A percentile compares a stretch with the other conserved stretches of the same genome.
Evolutionary conservation across 2,329 filamentous ascomycete genomes (phyloP).

Genomic region (Talaromyces sp.): DNA sequence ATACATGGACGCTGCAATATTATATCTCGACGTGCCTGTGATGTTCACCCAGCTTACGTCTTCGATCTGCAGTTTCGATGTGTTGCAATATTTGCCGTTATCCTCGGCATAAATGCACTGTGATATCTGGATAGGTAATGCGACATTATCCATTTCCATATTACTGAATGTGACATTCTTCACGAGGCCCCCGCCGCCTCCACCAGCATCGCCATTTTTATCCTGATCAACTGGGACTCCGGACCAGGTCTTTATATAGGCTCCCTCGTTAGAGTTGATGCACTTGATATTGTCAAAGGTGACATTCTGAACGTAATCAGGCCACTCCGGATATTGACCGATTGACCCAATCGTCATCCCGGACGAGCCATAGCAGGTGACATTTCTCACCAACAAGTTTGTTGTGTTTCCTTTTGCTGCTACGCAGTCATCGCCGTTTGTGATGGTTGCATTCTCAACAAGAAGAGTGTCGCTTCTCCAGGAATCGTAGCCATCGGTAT

Average conservation of each 20-base stretch:
- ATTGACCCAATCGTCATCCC: constrained; percentile 38
- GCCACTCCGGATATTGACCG: constrained; percentile 32
- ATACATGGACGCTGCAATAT: constrained; percentile 45
- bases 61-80: constrained; percentile 34
- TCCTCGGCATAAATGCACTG: constrained; percentile 20
- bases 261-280: constrained; percentile 17
- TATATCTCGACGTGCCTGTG: constrained; percentile 46
- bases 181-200: constrained; percentile 18
- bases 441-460: constrained; percentile 44
- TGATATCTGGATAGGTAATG: constrained; percentile 21
- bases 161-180: constrained; percentile 21
- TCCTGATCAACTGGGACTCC: constrained; percentile 15
- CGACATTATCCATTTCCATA: constrained; percentile 19
- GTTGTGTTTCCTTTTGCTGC: constrained; percentile 38
- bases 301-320: constrained; percentile 35
- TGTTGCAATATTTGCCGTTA: constrained; percentile 5
- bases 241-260: constrained; percentile 23
- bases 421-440: constrained; percentile 31
- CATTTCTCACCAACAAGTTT: constrained; percentile 35
- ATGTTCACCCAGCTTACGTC: constrained; percentile 49
- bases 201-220: constrained; percentile 19
- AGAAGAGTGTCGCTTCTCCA: constrained; percentile 47
- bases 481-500: constrained; percentile 49
- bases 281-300: constrained; percentile 28
- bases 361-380: constrained; percentile 33